These are phyloP conservation scores for Trichoderma sp. DNA, from an alignment of 2,329 filamentous ascomycete species.

Conservation along the genomic window DNA sequence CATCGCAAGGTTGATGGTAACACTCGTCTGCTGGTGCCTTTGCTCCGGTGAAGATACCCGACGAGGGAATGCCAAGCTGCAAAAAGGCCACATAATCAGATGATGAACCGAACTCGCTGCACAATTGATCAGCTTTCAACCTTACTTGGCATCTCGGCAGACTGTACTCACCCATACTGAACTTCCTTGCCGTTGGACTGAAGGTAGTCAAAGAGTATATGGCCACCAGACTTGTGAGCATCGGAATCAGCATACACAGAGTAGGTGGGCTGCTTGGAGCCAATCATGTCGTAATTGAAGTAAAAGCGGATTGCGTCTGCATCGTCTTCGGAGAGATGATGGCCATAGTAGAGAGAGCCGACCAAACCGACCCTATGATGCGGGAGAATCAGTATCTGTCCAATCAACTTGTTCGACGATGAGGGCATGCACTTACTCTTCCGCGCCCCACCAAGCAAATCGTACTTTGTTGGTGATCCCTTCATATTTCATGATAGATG, in stretches of 20 bases:
- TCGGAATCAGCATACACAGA: constrained; percentile 47
- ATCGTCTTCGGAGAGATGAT: constrained; percentile 43
- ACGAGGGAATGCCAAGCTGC: constrained; percentile 43
- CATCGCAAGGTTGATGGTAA: constrained; percentile 49
- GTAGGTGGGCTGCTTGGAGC: constrained; percentile 47
- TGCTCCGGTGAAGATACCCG: constrained; percentile 47
- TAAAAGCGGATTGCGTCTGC: constrained; percentile 65
- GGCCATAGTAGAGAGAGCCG: constrained; percentile 49
- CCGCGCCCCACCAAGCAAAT: constrained; percentile 47
- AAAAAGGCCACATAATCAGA: constrained; percentile 48
- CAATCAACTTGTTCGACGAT: background rate
- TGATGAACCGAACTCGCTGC: constrained; percentile 40
- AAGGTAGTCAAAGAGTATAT: constrained; percentile 41
- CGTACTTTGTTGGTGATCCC: constrained; percentile 47
- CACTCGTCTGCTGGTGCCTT: constrained; percentile 41
- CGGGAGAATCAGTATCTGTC: background rate
- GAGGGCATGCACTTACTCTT: constrained; percentile 41
- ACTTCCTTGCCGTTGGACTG: constrained; percentile 37
- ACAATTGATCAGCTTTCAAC: background rate
- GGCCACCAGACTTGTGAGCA: constrained; percentile 43
- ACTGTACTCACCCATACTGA: constrained; percentile 34
- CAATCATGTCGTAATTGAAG: constrained; percentile 75
- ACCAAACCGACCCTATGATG: constrained; percentile 44
- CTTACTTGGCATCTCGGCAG: no score
- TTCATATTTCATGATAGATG: constrained; percentile 41